Conservation (phyloP, 176 grass and related monocot genomes). For the Zea mays region Zm-B73-REFERENCE-NAM-5.0 NC_050098.1:178754001-178754500, state of each 20-base stretch:
- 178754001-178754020: no score
- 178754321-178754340: neutral
- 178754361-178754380: neutral
- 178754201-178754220: slow-evolving; percentile 17
- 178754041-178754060: no score
- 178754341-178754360: neutral
- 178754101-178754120: no score
- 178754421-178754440: neutral
- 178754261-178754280: neutral
- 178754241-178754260: neutral
- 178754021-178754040: no score
- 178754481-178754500: slow-evolving; percentile 51
- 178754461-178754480: slow-evolving; percentile 39
- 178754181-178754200: slow-evolving; percentile 1
- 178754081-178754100: no score
- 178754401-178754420: neutral
- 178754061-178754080: no score
- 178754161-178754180: neutral
- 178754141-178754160: neutral
- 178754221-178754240: neutral
- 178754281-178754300: neutral
- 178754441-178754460: neutral
- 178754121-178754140: no score
- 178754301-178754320: slow-evolving; percentile 14
- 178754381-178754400: slow-evolving; percentile 9